Base-by-base conservation (phyloP, 805 yeast species). In the Jamesozyma hellenica region DNA sequence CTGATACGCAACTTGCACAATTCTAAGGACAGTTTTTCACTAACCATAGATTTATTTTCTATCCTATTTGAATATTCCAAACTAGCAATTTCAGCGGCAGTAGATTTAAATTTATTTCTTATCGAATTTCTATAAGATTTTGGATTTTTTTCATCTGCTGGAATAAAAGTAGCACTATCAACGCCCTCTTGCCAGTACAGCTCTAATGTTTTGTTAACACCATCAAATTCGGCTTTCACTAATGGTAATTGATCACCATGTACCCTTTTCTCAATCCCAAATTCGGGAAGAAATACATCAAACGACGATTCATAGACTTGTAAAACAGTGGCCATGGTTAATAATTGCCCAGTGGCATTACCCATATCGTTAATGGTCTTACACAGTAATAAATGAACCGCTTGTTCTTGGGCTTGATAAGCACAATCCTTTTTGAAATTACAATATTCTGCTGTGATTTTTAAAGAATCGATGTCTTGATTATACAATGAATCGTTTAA, bases 241-340 rank as follows among this genome's bases (percentile, higher is more conserved):
- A 90, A 68, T 10, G 97, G 97, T 41, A 92, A 68, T 63, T 92
- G 97, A 63, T 92, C 98, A 21, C 97, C 96, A 55, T 92, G 98
- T 17, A 88, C 96, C 53, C 96, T 72, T 62, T 88, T 88, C 58
- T 88, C 96, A 51, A 88, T 82, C 33, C 96, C 96, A 64, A 87
- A 82, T 48, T 86, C 95, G 2, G 96, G 95, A 45, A 88, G 69
- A 48, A 82, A 75, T 3, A 88, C 90, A 60, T 92, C 98, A 64
- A 92, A 92, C 2, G 97, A 85, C 1, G 95, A 84, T 62, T 92
- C 97, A 59, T 90, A 88, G 9, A 90, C 96, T 60, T 87, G 96
- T 19, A 86, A 64, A 14, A 90, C 92, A 13, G 86, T 76, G 13
- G 94, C 96, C 74, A 79, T 77, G 30, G 87, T 77, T 46, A 90